Evolutionary conservation across 352 stramenopile species (phyloP).

Genomic region (Globisporangium paroecandrum): DNA sequence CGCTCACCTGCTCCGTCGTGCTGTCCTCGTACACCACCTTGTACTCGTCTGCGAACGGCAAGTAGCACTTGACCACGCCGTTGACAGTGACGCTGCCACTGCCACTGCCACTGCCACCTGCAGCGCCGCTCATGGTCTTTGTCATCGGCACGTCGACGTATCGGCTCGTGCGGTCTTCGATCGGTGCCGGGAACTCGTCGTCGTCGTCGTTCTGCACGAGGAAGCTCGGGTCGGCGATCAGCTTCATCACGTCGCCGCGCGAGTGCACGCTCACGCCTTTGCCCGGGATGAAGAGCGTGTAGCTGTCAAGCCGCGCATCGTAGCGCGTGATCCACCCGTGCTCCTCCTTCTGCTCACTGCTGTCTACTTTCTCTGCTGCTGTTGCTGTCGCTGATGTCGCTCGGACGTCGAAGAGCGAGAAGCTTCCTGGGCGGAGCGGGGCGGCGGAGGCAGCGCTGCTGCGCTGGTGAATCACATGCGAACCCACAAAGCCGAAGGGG

Average conservation of each 20-base stretch:
- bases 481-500: conserved; percentile 61
- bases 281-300: conserved; percentile 61
- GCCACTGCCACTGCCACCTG: neutral
- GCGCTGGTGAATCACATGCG: conserved; percentile 40
- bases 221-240: conserved; percentile 51
- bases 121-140: conserved; percentile 2
- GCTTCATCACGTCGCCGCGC: conserved; percentile 61
- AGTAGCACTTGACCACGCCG: conserved; percentile 48
- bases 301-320: conserved; percentile 53
- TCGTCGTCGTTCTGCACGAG: conserved; percentile 44
- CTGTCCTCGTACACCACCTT: conserved; percentile 52
- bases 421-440: neutral
- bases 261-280: conserved; percentile 30
- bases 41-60: conserved; percentile 62
- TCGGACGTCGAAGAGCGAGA: neutral
- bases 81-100: conserved; percentile 4
- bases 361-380: neutral
- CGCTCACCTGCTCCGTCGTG: conserved; percentile 39
- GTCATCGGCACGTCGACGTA: conserved; percentile 47
- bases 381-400: conserved; percentile 6
- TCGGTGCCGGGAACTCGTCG: conserved; percentile 42
- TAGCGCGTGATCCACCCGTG: conserved; percentile 76
- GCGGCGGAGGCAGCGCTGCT: neutral
- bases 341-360: conserved; percentile 20
- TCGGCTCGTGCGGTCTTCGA: conserved; percentile 45